Evolutionary conservation across 768 basidiomycete species (phyloP).

Genomic region (Rhizopogon rudus): DNA sequence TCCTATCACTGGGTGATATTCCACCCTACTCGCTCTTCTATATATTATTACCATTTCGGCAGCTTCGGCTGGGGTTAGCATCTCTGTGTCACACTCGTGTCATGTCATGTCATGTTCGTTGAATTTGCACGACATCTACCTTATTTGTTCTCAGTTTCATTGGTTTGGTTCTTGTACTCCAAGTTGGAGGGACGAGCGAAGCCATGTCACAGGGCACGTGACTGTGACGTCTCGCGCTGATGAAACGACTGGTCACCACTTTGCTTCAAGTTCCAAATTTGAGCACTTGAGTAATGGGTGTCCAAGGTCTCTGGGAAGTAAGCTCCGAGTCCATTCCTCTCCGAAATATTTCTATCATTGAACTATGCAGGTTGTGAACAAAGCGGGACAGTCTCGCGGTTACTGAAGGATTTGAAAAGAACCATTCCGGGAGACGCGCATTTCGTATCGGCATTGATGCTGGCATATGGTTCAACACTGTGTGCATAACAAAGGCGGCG

Average conservation of each 20-base stretch:
- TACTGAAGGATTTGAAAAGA: slow-evolving; percentile 16
- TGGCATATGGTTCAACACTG: slow-evolving; percentile 29
- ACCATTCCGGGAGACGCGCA: slow-evolving; percentile 30
- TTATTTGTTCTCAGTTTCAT: too few species aligned
- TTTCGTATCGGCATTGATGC: slow-evolving; percentile 41
- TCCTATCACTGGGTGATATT: too few species aligned
- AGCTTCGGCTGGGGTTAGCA: too few species aligned
- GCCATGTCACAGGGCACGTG: background rate
- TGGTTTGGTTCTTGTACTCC: too few species aligned
- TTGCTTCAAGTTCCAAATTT: background rate
- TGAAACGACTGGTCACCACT: too few species aligned
- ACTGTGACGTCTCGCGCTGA: background rate
- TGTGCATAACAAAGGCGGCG: slow-evolving; percentile 12
- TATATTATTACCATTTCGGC: too few species aligned
- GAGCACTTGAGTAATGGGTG: slow-evolving; percentile 13
- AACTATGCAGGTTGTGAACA: slow-evolving; percentile 30
- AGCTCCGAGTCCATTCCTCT: background rate
- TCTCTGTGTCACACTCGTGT: too few species aligned
- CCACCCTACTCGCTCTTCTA: too few species aligned
- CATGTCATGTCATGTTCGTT: too few species aligned
- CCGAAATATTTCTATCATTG: background rate
- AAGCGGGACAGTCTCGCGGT: slow-evolving; percentile 33
- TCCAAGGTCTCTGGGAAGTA: slow-evolving; percentile 22
- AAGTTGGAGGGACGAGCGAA: too few species aligned
- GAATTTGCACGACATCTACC: too few species aligned